Evolutionary conservation across 148 eudicot genomes (phyloP).

Genomic region (Camellia granthamiana): DNA sequence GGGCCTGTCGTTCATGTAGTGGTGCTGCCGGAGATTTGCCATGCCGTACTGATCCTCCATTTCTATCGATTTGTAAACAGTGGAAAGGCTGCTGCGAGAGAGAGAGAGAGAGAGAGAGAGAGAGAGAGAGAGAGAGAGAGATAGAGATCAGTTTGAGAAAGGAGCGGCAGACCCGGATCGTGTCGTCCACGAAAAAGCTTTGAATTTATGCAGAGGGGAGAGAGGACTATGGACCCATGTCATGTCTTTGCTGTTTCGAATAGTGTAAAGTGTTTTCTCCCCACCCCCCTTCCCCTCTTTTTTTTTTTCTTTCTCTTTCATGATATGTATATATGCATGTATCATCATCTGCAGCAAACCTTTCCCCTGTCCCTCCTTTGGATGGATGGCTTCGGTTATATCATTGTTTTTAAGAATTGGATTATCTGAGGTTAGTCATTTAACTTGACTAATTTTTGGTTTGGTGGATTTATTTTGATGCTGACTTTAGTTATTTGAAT

Average conservation of each 20-base stretch:
- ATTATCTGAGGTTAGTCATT: no score
- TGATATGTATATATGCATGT: not conserved
- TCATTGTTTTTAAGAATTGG: no score
- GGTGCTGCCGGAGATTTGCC: constrained; percentile 36
- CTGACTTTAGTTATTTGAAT: no score
- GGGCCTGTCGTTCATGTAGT: constrained; percentile 32
- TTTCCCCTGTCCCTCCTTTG: no score
- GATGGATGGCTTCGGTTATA: no score
- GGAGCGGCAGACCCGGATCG: constrained; percentile 55
- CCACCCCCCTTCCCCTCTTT: no score
- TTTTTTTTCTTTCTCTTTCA: not conserved
- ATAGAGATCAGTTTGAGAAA: constrained; percentile 9
- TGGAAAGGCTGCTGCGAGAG: not conserved
- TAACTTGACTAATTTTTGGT: no score
- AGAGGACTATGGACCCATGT: constrained; percentile 33
- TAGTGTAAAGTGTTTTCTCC: constrained; percentile 6
- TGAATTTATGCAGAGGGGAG: constrained; percentile 27
- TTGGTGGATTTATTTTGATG: no score
- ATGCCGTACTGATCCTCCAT: constrained; percentile 47
- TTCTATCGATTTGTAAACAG: not conserved
- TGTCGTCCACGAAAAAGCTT: constrained; percentile 37
- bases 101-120: not conserved
- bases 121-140: constrained; percentile 11
- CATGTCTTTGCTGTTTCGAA: constrained; percentile 15
- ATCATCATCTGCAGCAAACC: no score